Conservation (phyloP, 495 filamentous ascomycete species). For the Pseudoneurospora amorphoporcata region DNA sequence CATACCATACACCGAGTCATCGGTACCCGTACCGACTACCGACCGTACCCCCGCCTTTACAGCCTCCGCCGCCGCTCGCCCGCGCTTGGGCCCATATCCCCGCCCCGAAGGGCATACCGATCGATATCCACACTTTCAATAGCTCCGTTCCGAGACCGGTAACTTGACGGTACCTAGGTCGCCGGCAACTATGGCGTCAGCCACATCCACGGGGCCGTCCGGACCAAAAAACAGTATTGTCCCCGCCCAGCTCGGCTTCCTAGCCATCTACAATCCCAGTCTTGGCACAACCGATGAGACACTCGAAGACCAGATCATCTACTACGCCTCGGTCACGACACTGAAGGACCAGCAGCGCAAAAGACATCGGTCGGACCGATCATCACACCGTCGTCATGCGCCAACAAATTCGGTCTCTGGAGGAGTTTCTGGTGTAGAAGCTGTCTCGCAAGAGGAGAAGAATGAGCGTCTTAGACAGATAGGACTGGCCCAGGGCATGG, state of each 20-base stretch:
- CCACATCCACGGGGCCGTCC: not conserved
- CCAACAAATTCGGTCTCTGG: not conserved
- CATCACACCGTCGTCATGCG: not conserved
- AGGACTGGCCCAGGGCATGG: constrained; percentile 96
- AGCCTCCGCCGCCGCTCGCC: not conserved
- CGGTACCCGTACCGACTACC: not conserved
- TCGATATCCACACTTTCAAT: not conserved
- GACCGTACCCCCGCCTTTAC: not conserved
- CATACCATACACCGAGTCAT: not conserved
- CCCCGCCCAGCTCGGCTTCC: constrained; percentile 77
- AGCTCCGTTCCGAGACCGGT: not conserved
- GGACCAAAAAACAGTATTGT: constrained; percentile 24
- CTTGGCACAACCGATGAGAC: constrained; percentile 85
- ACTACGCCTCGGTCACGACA: constrained; percentile 63
- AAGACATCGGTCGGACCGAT: not conserved
- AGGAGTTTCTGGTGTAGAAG: constrained; percentile 16
- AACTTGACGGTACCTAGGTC: not conserved
- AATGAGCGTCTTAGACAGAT: constrained; percentile 86
- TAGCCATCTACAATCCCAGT: constrained; percentile 89
- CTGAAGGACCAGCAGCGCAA: constrained; percentile 21
- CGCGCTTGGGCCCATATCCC: not conserved
- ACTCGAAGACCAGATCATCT: constrained; percentile 80
- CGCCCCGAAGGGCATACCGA: not conserved
- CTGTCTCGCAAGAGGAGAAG: constrained; percentile 45
- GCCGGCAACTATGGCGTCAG: not conserved